A percentile compares a stretch with the other conserved stretches of the same genome.
phyloP scores from a whole-genome alignment of 257 asterid genomes.

The Oldenlandia corymbosa region DNA sequence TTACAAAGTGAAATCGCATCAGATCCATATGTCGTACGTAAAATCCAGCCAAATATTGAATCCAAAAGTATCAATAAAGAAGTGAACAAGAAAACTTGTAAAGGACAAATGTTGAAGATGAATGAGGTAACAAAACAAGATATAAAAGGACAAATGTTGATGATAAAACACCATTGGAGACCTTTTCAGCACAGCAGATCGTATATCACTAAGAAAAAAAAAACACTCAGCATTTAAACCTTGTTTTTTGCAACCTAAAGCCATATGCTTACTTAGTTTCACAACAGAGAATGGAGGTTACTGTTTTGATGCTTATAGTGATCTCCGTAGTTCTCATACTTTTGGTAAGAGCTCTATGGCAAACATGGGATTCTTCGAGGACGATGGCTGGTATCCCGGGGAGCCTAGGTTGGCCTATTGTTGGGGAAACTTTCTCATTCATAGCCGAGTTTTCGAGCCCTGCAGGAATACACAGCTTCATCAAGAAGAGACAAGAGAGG shows the following conservation, averaged over 20 bases:
- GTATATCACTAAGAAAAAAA: not conserved
- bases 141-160: not conserved
- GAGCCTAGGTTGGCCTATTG: conserved; percentile 75
- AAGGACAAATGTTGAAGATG: not conserved
- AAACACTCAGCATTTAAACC: not conserved
- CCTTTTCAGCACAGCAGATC: not conserved
- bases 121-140: not conserved
- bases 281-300: conserved; percentile 15
- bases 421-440: conserved; percentile 74
- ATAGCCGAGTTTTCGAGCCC: conserved; percentile 60
- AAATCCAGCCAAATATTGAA: not conserved
- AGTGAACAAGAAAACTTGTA: conserved; percentile 8
- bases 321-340: conserved; percentile 5
- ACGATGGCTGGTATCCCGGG: conserved; percentile 69
- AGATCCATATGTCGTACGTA: not conserved
- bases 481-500: conserved; percentile 68
- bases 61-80: not conserved
- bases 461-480: conserved; percentile 66
- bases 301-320: conserved; percentile 6
- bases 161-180: not conserved
- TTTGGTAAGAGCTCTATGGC: conserved; percentile 19
- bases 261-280: conserved; percentile 4
- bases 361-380: conserved; percentile 42
- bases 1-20: not conserved
- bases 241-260: not conserved